These are phyloP conservation scores for Glycine tomentella DNA, from an alignment of 306 rosid genomes.

Conservation along the genomic window DNA sequence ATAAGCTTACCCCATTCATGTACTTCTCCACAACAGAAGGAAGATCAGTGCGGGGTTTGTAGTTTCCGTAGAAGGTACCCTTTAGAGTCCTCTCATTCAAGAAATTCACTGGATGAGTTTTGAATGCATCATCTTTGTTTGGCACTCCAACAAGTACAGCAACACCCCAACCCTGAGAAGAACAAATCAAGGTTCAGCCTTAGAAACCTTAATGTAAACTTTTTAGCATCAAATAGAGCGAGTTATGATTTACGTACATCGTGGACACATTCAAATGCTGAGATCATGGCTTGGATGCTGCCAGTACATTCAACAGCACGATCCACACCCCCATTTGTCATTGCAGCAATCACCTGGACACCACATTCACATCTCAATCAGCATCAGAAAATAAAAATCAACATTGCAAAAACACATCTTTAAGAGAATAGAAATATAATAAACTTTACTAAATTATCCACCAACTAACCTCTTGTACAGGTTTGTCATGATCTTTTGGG, in stretches of 20 bases:
- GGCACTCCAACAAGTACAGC: slow-evolving; percentile 96
- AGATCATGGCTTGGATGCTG: slow-evolving; percentile 85
- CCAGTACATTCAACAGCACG: slow-evolving; percentile 91
- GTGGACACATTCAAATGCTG: slow-evolving; percentile 95
- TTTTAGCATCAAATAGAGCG: neutral
- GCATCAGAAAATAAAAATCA: neutral
- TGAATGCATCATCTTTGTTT: slow-evolving; percentile 82
- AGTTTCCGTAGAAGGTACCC: slow-evolving; percentile 95
- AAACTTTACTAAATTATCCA: neutral
- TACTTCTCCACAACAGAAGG: slow-evolving; percentile 80
- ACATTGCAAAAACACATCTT: neutral
- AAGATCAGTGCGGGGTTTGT: slow-evolving; percentile 81
- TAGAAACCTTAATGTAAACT: neutral
- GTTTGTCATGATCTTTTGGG: slow-evolving; percentile 87
- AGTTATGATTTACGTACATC: slow-evolving; percentile 58
- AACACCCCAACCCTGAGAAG: slow-evolving; percentile 87
- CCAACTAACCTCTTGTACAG: slow-evolving; percentile 73
- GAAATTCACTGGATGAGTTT: slow-evolving; percentile 78
- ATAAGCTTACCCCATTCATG: slow-evolving; percentile 63
- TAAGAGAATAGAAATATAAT: neutral
- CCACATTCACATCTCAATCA: slow-evolving; percentile 39
- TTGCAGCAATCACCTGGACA: slow-evolving; percentile 74
- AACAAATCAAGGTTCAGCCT: slow-evolving; percentile 21
- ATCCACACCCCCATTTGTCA: slow-evolving; percentile 94
- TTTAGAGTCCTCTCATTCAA: slow-evolving; percentile 84